Conservation (phyloP, 257 asterid species). For the Verbascum thapsus region DNA sequence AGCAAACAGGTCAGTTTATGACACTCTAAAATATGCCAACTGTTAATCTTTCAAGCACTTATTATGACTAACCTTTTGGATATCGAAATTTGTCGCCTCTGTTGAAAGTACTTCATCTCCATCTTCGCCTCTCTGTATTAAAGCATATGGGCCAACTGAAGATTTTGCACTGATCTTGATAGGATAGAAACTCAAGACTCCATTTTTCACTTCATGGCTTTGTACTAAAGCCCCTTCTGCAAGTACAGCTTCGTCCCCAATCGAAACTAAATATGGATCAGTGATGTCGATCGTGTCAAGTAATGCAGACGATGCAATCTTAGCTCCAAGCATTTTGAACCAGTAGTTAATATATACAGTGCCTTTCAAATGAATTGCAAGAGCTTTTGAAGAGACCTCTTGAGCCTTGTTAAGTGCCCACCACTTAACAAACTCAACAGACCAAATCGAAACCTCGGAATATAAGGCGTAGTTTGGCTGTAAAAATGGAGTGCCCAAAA, state of each 20-base stretch:
- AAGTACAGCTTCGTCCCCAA: constrained; percentile 58
- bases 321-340: constrained; percentile 68
- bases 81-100: constrained; percentile 22
- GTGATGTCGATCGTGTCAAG: constrained; percentile 63
- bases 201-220: constrained; percentile 70
- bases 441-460: constrained; percentile 63
- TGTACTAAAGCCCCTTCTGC: constrained; percentile 72
- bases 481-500: constrained; percentile 50
- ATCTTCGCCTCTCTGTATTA: constrained; percentile 57
- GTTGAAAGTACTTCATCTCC: constrained; percentile 48
- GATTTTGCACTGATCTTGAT: constrained; percentile 52
- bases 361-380: constrained; percentile 71
- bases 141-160: constrained; percentile 64
- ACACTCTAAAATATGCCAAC: not conserved
- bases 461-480: constrained; percentile 53
- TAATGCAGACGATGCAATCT: constrained; percentile 51
- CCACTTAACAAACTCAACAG: constrained; percentile 65
- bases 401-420: constrained; percentile 75
- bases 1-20: constrained; percentile 13
- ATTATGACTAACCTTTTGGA: constrained; percentile 41
- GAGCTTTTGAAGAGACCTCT: constrained; percentile 62
- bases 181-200: constrained; percentile 47
- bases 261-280: constrained; percentile 63
- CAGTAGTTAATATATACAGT: constrained; percentile 68
- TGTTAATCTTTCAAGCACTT: not conserved